Conservation (phyloP, 192 early-diverging fungal species). For the Coemansia sp. region DNA sequence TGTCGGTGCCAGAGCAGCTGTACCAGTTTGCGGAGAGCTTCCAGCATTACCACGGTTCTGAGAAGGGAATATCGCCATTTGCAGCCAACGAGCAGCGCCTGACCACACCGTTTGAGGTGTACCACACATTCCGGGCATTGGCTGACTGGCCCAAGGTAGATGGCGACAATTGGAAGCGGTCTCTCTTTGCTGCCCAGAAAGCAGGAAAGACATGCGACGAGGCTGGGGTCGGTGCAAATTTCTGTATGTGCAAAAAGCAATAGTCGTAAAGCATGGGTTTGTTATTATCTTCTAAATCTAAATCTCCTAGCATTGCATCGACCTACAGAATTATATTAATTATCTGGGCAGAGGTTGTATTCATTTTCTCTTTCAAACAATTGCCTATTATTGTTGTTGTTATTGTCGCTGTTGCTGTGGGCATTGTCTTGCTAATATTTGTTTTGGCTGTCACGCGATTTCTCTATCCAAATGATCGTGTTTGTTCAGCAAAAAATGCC, state of each 20-base stretch:
- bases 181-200: constrained; percentile 35
- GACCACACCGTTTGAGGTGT: constrained; percentile 41
- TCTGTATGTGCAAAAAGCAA: constrained; percentile 39
- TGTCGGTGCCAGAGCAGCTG: constrained; percentile 42
- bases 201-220: constrained; percentile 35
- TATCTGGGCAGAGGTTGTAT: too few species aligned
- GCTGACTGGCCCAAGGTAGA: constrained; percentile 42
- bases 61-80: constrained; percentile 25
- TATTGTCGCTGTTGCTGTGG: too few species aligned
- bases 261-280: background rate
- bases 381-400: too few species aligned
- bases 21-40: constrained; percentile 29
- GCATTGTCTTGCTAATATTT: background rate
- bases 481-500: background rate
- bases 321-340: too few species aligned
- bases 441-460: background rate
- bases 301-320: too few species aligned
- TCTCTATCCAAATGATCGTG: background rate
- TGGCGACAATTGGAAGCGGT: constrained; percentile 22
- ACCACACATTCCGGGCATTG: constrained; percentile 42
- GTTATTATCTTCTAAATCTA: too few species aligned
- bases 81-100: constrained; percentile 43
- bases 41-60: constrained; percentile 14
- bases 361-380: too few species aligned
- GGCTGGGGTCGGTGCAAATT: constrained; percentile 34